These are phyloP conservation scores for Monilinia laxa DNA, from an alignment of 2,329 filamentous ascomycete species.

Conservation along the genomic window DNA sequence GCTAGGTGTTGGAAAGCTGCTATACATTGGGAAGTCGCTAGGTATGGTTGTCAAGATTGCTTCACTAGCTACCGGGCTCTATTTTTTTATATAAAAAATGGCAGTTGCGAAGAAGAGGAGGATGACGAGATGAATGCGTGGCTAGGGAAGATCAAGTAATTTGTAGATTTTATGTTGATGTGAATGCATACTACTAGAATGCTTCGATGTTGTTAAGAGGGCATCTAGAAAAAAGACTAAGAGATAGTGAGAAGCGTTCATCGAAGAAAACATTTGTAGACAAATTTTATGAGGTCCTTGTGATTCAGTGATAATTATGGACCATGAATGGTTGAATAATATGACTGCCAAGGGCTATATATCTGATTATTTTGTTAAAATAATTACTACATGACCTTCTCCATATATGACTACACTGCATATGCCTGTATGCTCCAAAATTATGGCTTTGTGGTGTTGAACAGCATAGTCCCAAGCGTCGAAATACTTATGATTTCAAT, in stretches of 20 bases:
- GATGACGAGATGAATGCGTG: not conserved
- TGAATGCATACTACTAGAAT: not conserved
- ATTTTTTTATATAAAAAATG: too few species aligned
- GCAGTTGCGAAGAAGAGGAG: not conserved
- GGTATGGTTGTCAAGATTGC: not conserved
- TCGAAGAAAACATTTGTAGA: not conserved
- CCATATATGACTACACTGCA: not conserved
- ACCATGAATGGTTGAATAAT: not conserved
- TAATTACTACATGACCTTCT: not conserved
- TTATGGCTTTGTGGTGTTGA: not conserved
- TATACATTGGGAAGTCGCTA: not conserved
- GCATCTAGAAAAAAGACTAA: too few species aligned
- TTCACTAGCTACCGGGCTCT: not conserved
- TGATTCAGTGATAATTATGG: not conserved
- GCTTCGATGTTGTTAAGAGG: not conserved
- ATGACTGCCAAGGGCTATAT: slow-evolving; percentile 1
- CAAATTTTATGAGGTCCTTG: not conserved
- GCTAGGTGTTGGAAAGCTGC: not conserved
- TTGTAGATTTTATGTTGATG: not conserved
- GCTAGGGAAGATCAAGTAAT: not conserved
- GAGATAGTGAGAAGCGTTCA: too few species aligned
- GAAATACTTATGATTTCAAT: not conserved
- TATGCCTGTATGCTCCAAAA: not conserved
- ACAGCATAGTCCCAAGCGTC: not conserved
- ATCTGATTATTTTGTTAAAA: not conserved